phyloP scores from a whole-genome alignment of 441 rosid genomes.

The Populus trichocarpa region DNA sequence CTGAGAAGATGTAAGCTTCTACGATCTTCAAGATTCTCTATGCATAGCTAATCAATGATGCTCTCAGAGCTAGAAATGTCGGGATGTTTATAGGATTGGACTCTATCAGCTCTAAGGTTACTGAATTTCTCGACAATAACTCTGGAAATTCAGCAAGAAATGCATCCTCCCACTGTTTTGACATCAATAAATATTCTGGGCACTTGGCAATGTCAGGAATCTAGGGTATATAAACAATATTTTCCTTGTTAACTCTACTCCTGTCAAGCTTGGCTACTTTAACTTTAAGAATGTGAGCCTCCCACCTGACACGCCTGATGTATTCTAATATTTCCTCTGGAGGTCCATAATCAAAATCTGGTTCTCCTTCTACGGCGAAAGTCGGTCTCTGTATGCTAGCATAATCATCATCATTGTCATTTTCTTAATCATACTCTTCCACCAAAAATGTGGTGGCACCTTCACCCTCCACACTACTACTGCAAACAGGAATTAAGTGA shows the following conservation, averaged over 20 bases:
- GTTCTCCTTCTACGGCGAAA: constrained; percentile 75
- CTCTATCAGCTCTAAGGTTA: constrained; percentile 17
- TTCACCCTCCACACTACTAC: constrained; percentile 22
- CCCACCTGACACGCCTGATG: constrained; percentile 95
- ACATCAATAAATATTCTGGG: constrained; percentile 55
- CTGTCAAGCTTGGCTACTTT: constrained; percentile 57
- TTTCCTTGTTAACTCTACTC: constrained; percentile 44
- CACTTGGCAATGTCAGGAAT: constrained; percentile 75
- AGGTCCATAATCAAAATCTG: constrained; percentile 80
- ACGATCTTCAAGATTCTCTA: constrained; percentile 2
- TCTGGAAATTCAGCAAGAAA: constrained; percentile 72
- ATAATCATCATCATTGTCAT: constrained; percentile 61
- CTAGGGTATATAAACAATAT: constrained; percentile 79
- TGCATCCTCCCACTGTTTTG: constrained; percentile 76
- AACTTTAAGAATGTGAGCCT: constrained; percentile 77
- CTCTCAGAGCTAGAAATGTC: neutral
- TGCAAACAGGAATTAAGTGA: constrained; percentile 17
- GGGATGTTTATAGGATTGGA: neutral
- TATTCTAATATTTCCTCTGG: constrained; percentile 87
- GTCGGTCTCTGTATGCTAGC: constrained; percentile 79
- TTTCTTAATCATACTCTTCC: constrained; percentile 48
- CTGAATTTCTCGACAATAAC: constrained; percentile 31
- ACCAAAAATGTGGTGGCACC: constrained; percentile 20
- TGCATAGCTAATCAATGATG: constrained; percentile 1
- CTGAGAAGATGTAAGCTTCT: constrained; percentile 1